Evolutionary conservation across 2,329 filamentous ascomycete species (phyloP).

Genomic region (Exophiala mesophila): DNA sequence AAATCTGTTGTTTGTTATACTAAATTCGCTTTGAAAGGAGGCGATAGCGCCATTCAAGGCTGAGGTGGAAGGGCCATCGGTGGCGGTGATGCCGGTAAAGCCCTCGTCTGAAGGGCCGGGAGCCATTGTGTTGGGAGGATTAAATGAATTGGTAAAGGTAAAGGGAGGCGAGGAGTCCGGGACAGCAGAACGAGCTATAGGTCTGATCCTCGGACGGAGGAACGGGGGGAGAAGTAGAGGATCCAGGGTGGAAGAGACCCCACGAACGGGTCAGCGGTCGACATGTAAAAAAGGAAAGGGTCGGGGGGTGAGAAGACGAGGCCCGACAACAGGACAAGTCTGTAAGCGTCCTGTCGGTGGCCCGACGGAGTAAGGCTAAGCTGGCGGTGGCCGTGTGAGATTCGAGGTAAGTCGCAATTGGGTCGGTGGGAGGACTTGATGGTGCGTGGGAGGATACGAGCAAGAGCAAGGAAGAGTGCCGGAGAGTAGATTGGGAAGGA

Average conservation of each 20-base stretch:
- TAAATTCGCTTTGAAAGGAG: constrained; percentile 12
- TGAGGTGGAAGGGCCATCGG: constrained; percentile 6
- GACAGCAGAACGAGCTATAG: constrained; percentile 14
- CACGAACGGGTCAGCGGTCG: constrained; percentile 14
- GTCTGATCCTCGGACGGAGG: constrained; percentile 16
- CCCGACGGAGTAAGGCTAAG: neutral
- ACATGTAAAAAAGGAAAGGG: constrained; percentile 22
- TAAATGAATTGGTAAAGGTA: constrained; percentile 6
- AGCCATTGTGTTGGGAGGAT: constrained; percentile 12
- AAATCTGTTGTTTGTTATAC: constrained; percentile 1
- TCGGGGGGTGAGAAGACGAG: constrained; percentile 12
- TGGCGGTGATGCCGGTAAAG: constrained; percentile 8
- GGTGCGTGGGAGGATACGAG: neutral
- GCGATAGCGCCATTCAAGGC: constrained; percentile 8
- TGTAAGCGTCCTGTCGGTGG: neutral
- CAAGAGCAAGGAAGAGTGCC: no score
- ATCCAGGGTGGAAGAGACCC: constrained; percentile 22
- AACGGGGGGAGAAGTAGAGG: constrained; percentile 5
- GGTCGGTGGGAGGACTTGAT: neutral
- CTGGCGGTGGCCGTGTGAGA: neutral
- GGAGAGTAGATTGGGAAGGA: constrained; percentile 1
- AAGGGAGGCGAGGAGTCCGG: constrained; percentile 8
- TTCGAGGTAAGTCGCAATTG: neutral
- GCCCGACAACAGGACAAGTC: no score
- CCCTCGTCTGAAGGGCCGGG: constrained; percentile 1